Evolutionary conservation across 805 yeast genomes (phyloP).

Genomic region (Kodamaea lidongshanica): DNA sequence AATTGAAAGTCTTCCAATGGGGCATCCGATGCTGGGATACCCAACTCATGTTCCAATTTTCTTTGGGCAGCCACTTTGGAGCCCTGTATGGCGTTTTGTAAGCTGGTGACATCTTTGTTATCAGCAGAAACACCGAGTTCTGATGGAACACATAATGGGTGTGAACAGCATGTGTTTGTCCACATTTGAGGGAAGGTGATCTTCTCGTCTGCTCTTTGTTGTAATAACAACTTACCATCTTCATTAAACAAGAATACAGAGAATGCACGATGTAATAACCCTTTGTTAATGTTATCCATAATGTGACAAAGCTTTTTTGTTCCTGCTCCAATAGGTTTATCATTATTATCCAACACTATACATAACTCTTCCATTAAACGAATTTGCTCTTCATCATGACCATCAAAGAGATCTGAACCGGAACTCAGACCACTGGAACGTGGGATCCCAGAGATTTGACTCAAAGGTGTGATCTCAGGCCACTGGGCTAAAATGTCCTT

Average conservation of each 20-base stretch:
- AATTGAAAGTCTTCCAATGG: slow-evolving; percentile 69
- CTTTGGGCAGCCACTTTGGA: slow-evolving; percentile 86
- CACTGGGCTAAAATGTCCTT: slow-evolving; percentile 51
- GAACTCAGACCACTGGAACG: slow-evolving; percentile 31
- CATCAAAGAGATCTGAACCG: slow-evolving; percentile 51
- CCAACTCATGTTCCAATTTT: slow-evolving; percentile 88
- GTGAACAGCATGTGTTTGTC: slow-evolving; percentile 99
- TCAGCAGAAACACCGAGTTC: slow-evolving; percentile 57
- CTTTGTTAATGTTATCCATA: slow-evolving; percentile 79
- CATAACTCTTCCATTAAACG: slow-evolving; percentile 94
- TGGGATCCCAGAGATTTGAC: slow-evolving; percentile 53
- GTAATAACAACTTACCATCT: slow-evolving; percentile 70
- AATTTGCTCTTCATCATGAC: slow-evolving; percentile 93
- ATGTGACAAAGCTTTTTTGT: slow-evolving; percentile 87
- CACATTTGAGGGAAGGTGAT: slow-evolving; percentile 95
- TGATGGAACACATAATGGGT: slow-evolving; percentile 77
- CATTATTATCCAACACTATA: slow-evolving; percentile 85
- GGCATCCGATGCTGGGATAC: slow-evolving; percentile 57
- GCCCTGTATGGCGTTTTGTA: slow-evolving; percentile 64
- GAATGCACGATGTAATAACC: slow-evolving; percentile 91
- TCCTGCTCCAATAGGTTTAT: slow-evolving; percentile 85
- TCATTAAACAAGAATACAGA: slow-evolving; percentile 88
- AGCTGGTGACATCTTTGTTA: slow-evolving; percentile 21
- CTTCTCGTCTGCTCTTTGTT: slow-evolving; percentile 94
- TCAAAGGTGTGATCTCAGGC: slow-evolving; percentile 63